Evolutionary conservation across 1,284 basidiomycete genomes (phyloP), one percentile per base, ranked within the genome.

Genomic region (Pholiota adiposa): DNA sequence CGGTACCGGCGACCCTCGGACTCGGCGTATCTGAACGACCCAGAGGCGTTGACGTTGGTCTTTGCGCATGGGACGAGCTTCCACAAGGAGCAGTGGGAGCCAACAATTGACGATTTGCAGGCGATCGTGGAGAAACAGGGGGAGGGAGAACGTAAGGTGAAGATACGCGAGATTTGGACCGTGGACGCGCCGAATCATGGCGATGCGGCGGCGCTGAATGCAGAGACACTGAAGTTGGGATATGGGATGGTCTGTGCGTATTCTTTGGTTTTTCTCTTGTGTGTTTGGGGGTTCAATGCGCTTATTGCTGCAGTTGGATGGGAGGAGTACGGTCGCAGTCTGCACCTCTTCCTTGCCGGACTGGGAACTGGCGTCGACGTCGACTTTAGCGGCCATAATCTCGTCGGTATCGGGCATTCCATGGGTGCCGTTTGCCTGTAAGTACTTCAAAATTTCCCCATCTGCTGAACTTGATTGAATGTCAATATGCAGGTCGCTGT

Each of bases 61-160:
- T 77, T 83, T 52, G 69, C 81, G 1, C 84, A 86, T 65, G 84
- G 77, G 6, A 83, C 79, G 1, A 79, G 83, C 0, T 83, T 80
- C 64, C 79, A 81, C 67, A 86, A 85, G 63, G 84, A 86, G 62
- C 75, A 77, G 21, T 86, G 82, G 81, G 83, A 86, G 63, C 83
- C 84, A 1, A 76, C 77, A 0, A 71, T 86, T 4, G 78, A 82
- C 11, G 78, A 83, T 16, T 67, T 86, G n/a, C 77, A 73, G 51
- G 64, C 56, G 0, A 52, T 76, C 2, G 54, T 78, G 12, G 67
- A 63, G n/a, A 18, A 29, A 18, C 49, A 56, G 18, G 41, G 27
- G 7, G 55, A 63, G 14, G 55, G 50, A 11, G 19, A 34, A 4
- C 55, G 55, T 1, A 52, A 46, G 6, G 50, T 71, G 11, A 77